Evolutionary conservation across 2,329 filamentous ascomycete genomes (phyloP), one percentile per base, ranked within the genome.

Genomic region (Scytalidium lignicola): DNA sequence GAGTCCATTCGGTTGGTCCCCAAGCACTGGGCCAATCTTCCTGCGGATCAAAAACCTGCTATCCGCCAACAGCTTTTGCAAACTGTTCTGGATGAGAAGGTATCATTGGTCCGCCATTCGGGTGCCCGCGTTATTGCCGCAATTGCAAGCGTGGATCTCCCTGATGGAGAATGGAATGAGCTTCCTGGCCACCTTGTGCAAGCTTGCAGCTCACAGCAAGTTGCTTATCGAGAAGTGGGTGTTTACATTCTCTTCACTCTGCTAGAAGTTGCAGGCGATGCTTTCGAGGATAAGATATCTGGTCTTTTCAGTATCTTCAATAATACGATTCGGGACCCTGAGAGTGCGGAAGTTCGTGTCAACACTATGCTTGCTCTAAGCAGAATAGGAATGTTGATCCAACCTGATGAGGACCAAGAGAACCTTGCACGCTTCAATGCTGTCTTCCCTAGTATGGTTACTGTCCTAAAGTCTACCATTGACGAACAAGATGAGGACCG

Each of bases 191-290:
- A 87, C 58, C 80, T 97, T 47, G 79, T 90, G 53, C 86, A 87
- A 65, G 88, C 93, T 54, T 85, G 88, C 59, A 87, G 80, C 58
- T 91, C 83, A 65, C 73, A 79, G 52, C 84, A 85, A 53, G 84
- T 88, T 46, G 77, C 83, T 53, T 88, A 95, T 67, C 86, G 93
- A 58, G 90, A 95, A 66, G 88, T 96, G 39, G 90, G 88, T 56
- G 86, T 92, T 56, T 97, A 93, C 73, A 90, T 97, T 60, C 84
- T 97, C 57, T 96, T 85, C 73, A 92, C 90, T 54, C 83, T 96
- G 43, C 77, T 97, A 10, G 93, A 99, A 73, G 86, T 86, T 48
- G 85, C 95, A 58, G 90, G 90, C 18, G 85, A 90, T 58, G 80
- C 85, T 58, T 95, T 96, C 70, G 82, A 83, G 61, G 87, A 91